phyloP scores from a whole-genome alignment of 768 basidiomycete species.

The Trametes villosa region DNA sequence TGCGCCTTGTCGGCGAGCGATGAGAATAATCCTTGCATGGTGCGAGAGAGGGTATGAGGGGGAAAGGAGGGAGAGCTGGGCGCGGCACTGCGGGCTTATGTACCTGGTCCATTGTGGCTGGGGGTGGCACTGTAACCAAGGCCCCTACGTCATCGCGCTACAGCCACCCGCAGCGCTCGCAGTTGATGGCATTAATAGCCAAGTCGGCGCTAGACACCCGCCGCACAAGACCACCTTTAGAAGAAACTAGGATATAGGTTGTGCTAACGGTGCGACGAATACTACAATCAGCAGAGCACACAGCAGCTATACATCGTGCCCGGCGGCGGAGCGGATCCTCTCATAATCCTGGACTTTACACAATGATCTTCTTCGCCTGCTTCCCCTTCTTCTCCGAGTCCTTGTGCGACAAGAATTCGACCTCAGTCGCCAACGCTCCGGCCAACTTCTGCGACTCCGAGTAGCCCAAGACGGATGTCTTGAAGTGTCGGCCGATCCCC shows the following conservation, averaged over 20 bases:
- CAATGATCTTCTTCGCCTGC: conserved; percentile 74
- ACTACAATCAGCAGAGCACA: conserved; percentile 29
- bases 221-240: not conserved
- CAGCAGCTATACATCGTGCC: conserved; percentile 17
- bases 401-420: conserved; percentile 93
- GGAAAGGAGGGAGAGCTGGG: conserved; percentile 18
- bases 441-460: conserved; percentile 70
- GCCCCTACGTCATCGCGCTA: conserved; percentile 31
- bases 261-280: conserved; percentile 17
- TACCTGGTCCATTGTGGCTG: not conserved
- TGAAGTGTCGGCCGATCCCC: conserved; percentile 88
- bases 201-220: too few relatives aligned
- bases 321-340: conserved; percentile 6
- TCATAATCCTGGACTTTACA: conserved; percentile 42
- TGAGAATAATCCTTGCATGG: conserved; percentile 62
- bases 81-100: conserved; percentile 26
- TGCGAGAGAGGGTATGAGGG: conserved; percentile 24
- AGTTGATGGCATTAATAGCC: not conserved
- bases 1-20: conserved; percentile 80
- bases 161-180: conserved; percentile 3
- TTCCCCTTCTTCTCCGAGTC: conserved; percentile 96
- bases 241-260: conserved; percentile 17
- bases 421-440: conserved; percentile 91
- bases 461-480: conserved; percentile 86
- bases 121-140: conserved; percentile 22